These are phyloP conservation scores for Pyrenopolyporus hunteri DNA, from an alignment of 495 filamentous ascomycete genomes.

Conservation along the genomic window DNA sequence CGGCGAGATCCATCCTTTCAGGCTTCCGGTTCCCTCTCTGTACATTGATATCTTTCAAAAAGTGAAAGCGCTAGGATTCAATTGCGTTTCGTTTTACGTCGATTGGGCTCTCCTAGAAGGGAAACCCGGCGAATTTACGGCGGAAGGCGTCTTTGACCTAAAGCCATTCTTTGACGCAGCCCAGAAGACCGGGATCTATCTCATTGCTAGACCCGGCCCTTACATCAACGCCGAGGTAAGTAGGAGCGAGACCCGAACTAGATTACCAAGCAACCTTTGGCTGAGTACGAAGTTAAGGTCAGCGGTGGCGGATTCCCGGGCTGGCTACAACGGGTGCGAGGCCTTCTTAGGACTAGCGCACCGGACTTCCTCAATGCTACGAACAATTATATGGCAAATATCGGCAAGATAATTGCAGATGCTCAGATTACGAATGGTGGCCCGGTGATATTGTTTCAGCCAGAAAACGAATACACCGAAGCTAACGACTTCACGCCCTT, in stretches of 20 bases:
- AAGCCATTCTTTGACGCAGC: slow-evolving; percentile 77
- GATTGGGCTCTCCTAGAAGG: slow-evolving; percentile 85
- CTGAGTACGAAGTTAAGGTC: slow-evolving; percentile 25
- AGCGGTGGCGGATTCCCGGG: slow-evolving; percentile 47
- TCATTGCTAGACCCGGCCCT: slow-evolving; percentile 71
- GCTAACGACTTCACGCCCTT: slow-evolving; percentile 33
- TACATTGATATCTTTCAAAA: slow-evolving; percentile 82
- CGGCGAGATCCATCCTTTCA: slow-evolving; percentile 76
- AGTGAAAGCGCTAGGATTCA: slow-evolving; percentile 77
- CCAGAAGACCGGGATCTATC: slow-evolving; percentile 69
- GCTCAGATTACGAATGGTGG: slow-evolving; percentile 82
- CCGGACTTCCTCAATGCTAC: slow-evolving; percentile 69
- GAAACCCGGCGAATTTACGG: slow-evolving; percentile 68
- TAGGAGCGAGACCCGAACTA: neutral
- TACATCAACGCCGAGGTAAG: slow-evolving; percentile 63
- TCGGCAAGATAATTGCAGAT: slow-evolving; percentile 69
- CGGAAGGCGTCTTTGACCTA: slow-evolving; percentile 71
- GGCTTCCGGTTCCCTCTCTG: slow-evolving; percentile 73
- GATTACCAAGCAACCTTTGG: neutral
- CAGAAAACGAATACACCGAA: slow-evolving; percentile 76
- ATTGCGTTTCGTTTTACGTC: slow-evolving; percentile 74
- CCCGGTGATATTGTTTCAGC: slow-evolving; percentile 77
- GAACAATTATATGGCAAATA: slow-evolving; percentile 62
- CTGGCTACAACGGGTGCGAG: slow-evolving; percentile 65
- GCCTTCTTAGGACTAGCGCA: slow-evolving; percentile 63